A percentile compares a stretch with the other conserved stretches of the same genome.
Evolutionary conservation across 2,329 filamentous ascomycete species (phyloP).

Genomic region (Raffaelea arxii): DNA sequence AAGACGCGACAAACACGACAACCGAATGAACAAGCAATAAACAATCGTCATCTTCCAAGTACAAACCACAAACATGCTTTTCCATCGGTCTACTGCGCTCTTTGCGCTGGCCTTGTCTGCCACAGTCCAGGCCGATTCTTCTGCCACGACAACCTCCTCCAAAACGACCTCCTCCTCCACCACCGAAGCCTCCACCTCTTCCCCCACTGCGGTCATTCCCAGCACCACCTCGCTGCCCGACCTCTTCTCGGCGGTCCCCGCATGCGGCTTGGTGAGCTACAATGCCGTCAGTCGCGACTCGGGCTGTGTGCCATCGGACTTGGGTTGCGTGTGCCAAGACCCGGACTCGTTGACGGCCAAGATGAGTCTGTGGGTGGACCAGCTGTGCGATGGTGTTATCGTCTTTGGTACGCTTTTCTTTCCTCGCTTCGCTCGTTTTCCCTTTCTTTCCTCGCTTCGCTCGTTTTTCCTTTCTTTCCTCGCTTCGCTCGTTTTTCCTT

Average conservation of each 20-base stretch:
- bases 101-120: too few species aligned
- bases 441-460: too few species aligned
- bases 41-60: too few species aligned
- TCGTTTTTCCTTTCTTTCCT: neutral
- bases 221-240: conserved; percentile 8
- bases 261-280: conserved; percentile 13
- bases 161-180: neutral
- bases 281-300: conserved; percentile 11
- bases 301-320: conserved; percentile 10
- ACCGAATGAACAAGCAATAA: too few species aligned
- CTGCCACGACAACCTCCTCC: neutral
- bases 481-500: neutral
- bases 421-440: neutral
- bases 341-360: conserved; percentile 14
- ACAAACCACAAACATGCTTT: too few species aligned
- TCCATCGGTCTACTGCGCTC: too few species aligned
- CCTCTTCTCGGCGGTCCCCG: conserved; percentile 9
- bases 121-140: neutral
- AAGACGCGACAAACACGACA: too few species aligned
- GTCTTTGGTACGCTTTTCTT: conserved; percentile 5
- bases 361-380: conserved; percentile 14
- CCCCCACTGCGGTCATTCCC: conserved; percentile 1
- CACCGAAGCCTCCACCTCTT: neutral
- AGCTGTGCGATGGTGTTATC: conserved; percentile 8
- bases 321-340: conserved; percentile 14